Evolutionary conservation across 768 basidiomycete genomes (phyloP), one percentile per base, ranked within the genome.

Genomic region (Auriscalpium vulgare): DNA sequence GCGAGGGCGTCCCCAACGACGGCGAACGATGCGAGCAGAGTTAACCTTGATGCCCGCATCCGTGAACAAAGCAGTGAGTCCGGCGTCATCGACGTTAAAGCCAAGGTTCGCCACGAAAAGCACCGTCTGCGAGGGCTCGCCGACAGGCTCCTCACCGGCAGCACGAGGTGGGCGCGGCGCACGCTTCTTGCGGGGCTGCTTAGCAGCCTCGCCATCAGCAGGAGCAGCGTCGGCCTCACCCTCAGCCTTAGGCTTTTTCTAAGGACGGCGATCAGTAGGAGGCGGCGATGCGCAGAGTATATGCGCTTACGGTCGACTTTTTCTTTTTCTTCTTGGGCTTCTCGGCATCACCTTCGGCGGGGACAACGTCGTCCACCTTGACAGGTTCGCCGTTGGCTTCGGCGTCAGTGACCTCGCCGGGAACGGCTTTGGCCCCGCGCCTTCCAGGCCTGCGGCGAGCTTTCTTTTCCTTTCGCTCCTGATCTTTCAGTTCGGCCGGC

Each of bases 81-180:
- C 85, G 35, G 77, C 87, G 67, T 98, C 95, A 56, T 91, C 90
- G 60, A 97, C 83, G 69, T 74, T 85, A 83, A 97, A 98, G 47
- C 93, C 91, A 58, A 98, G 91, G 77, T 98, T 98, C 75, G 95
- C 95, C 64, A 97, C 94, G 66, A 97, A 97, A 62, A 97, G 78
- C 74, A 91, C 84, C 56, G 79, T 88, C 77, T 87, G 87, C 68
- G 91, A 93, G 35, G 87, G 91, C 69, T 92, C 91, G 65, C 93
- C 93, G 53, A 74, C 77, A 34, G 93, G 92, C 58, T 89, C 88
- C 71, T 92, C 87, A 53, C 90, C 91, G 35, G 77, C 81, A 34
- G 88, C 80, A 65, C 90, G 90, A 52, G 77, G 72, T 54, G 78
- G 67, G 54, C 84, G 87, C 53, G 79, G 78, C 19, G 73, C 65